Evolutionary conservation across 2,329 filamentous ascomycete genomes (phyloP).

Genomic region (Aureobasidium sp.): DNA sequence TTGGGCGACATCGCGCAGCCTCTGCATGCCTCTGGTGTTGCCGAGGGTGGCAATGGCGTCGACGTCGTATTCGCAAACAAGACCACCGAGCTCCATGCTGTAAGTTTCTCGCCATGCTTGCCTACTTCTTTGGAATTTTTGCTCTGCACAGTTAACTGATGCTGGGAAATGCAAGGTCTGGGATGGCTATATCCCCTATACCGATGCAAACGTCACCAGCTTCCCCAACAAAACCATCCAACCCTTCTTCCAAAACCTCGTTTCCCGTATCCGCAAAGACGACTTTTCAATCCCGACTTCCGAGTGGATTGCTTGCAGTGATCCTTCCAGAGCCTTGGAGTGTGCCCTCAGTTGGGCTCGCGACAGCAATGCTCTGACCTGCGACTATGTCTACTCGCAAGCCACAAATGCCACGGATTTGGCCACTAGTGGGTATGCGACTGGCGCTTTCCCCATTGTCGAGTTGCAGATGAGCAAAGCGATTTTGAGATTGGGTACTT

Average conservation of each 20-base stretch:
- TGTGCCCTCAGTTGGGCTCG: slow-evolving; percentile 34
- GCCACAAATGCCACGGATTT: slow-evolving; percentile 30
- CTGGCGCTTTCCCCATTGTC: slow-evolving; percentile 33
- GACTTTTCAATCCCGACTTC: slow-evolving; percentile 31
- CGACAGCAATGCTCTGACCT: slow-evolving; percentile 35
- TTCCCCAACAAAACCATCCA: slow-evolving; percentile 33
- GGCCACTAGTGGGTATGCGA: slow-evolving; percentile 32
- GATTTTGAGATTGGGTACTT: slow-evolving; percentile 32
- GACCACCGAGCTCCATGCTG: slow-evolving; percentile 33
- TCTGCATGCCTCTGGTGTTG: slow-evolving; percentile 34
- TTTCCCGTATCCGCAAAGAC: slow-evolving; percentile 30
- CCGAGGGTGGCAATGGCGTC: slow-evolving; percentile 33
- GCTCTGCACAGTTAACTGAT: background rate
- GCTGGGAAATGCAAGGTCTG: slow-evolving; percentile 28
- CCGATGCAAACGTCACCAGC: slow-evolving; percentile 28
- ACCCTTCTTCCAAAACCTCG: slow-evolving; percentile 31
- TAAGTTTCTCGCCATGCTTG: slow-evolving; percentile 19
- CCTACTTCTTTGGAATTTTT: no score
- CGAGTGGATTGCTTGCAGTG: slow-evolving; percentile 32
- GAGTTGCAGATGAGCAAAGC: slow-evolving; percentile 38
- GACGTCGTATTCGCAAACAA: slow-evolving; percentile 31
- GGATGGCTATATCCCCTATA: slow-evolving; percentile 34
- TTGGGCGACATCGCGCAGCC: slow-evolving; percentile 37
- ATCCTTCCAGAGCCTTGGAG: slow-evolving; percentile 27
- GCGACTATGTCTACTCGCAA: slow-evolving; percentile 33